phyloP scores from a whole-genome alignment of 2,329 filamentous ascomycete genomes.

The Septoria linicola region DNA sequence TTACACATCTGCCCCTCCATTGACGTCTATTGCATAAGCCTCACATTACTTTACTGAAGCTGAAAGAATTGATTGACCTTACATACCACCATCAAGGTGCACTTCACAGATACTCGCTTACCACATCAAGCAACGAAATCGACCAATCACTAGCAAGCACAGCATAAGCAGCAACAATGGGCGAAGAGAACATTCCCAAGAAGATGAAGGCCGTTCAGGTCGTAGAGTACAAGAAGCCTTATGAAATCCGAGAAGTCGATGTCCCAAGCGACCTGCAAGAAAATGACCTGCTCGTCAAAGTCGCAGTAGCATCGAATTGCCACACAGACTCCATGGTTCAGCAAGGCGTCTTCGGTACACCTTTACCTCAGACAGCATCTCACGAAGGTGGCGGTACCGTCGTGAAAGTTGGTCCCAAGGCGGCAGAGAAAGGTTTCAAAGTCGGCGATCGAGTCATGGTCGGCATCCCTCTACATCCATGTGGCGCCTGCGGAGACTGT shows the following conservation, averaged over 20 bases:
- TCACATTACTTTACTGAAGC: neutral
- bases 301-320: slow-evolving; percentile 61
- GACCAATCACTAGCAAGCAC: slow-evolving; percentile 8
- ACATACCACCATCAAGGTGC: slow-evolving; percentile 12
- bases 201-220: slow-evolving; percentile 52
- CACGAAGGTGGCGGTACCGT: slow-evolving; percentile 60
- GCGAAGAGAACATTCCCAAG: slow-evolving; percentile 37
- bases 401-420: slow-evolving; percentile 44
- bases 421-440: slow-evolving; percentile 44
- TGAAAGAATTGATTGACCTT: neutral
- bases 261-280: slow-evolving; percentile 49
- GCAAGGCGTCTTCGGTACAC: slow-evolving; percentile 49
- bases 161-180: slow-evolving; percentile 7
- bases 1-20: neutral
- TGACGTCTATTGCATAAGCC: neutral
- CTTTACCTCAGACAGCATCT: slow-evolving; percentile 55
- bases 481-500: slow-evolving; percentile 56
- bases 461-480: slow-evolving; percentile 54
- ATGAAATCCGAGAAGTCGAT: slow-evolving; percentile 52
- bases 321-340: slow-evolving; percentile 62
- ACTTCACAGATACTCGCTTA: neutral
- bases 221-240: slow-evolving; percentile 56
- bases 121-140: neutral
- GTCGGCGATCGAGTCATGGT: slow-evolving; percentile 58
- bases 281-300: slow-evolving; percentile 59